Base-by-base conservation (phyloP, 768 basidiomycete species). In the Crassisporium funariophilum region DNA sequence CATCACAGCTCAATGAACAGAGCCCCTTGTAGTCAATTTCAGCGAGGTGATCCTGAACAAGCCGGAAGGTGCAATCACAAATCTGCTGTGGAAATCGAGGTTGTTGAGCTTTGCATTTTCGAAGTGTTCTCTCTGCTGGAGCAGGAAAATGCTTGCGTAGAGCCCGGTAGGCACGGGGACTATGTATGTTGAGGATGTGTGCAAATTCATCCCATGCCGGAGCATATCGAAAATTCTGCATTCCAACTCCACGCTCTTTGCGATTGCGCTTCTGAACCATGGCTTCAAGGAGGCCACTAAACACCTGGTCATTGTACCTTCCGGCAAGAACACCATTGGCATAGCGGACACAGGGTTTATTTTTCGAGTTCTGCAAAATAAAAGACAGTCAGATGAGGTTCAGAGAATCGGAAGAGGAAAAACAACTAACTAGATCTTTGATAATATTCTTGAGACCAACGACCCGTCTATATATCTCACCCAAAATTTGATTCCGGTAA, bases 71-170 rank as follows among this genome's bases (percentile, higher is more conserved):
- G 12, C 12, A 4, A 19, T 10, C 12, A n/a, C 23, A 36, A n/a
- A 49, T 49, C 0, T 20, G 9, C 16, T 43, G 36, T 12, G 48
- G 48, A 50, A 68, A 64, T 2, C 34, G 43, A 2, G 59, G 62
- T 17, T 52, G 19, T 4, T 42, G 35, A 5, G 47, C 34, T 7
- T 46, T 21, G 4, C 35, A 44, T 5, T 17, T 22, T n/a, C 49
- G n/a, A n/a, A n/a, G n/a, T n/a, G n/a, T n/a, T n/a, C n/a, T n/a
- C n/a, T n/a, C n/a, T n/a, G n/a, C n/a, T n/a, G n/a, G n/a, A n/a
- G n/a, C 46, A 19, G 19, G 15, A 34, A 24, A 10, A 41, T 15
- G 5, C 20, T 24, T n/a, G 16, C 22, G 24, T 23, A 22, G 27
- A 45, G 35, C 7, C 7, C 15, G 20, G 9, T 15, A 37, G 8